Evolutionary conservation across 2,329 filamentous ascomycete genomes (phyloP), one percentile per base, ranked within the genome.

Genomic region (Nigrospora osmanthi): DNA sequence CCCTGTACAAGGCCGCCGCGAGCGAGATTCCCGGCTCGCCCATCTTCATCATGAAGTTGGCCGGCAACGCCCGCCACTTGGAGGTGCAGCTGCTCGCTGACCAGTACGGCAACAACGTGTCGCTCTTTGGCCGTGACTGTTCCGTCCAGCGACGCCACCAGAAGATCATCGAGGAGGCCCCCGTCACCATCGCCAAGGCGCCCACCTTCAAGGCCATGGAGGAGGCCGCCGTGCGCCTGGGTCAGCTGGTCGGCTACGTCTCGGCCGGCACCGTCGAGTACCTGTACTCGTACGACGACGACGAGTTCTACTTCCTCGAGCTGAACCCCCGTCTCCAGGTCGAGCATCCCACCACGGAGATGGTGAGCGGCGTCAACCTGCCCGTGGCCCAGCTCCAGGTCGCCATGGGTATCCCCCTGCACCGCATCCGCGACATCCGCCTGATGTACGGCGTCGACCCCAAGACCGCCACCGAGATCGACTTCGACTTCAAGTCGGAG

Each of bases 11-110:
- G 68, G 93, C 91, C 38, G 93, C 94, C 17, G 90, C 93, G 6
- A 95, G 85, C 66, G 94, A 98, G 68, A 97, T 98, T 55, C 94
- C 93, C 11, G 94, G 94, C 40, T 98, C 93, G 30, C 93, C 94
- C 55, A 98, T 98, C 69, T 98, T 98, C 78, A 95, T 98, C 72
- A 98, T 98, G 93, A 96, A 98, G 81, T 76, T 98, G 52, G 93
- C 93, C 41, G 93, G 91, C 56, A 95, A 95, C 63, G 93, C 93
- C 35, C 79, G 93, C 56, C 93, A 98, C 78, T 75, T 98, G 71
- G 93, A 98, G 70, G 94, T 98, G 47, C 93, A 98, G 72, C 75
- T 98, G 53, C 77, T 98, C 44, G 94, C 93, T 53, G 94, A 98
- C 73, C 89, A 98, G 76, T 98, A 98, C 66, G 93, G 94, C 62